phyloP scores from a whole-genome alignment of 2,329 filamentous ascomycete species.

The Fusarium palustre region DNA sequence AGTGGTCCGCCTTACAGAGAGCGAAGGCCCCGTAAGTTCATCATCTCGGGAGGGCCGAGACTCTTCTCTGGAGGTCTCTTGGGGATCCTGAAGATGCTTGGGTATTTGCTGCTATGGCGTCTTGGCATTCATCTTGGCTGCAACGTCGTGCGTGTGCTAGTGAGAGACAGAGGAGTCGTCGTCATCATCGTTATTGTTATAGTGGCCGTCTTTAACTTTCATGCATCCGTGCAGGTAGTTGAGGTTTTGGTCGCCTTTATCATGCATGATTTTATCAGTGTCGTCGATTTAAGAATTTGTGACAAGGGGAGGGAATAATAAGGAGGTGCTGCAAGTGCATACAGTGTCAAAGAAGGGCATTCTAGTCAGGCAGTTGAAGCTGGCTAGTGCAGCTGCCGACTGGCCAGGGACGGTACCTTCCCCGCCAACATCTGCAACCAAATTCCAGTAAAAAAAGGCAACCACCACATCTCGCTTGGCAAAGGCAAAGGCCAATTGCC shows the following conservation, averaged over 20 bases:
- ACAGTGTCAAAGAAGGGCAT: not conserved
- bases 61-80: slow-evolving; percentile 2
- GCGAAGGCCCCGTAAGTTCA: slow-evolving; percentile 4
- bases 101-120: slow-evolving; percentile 19
- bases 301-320: not conserved
- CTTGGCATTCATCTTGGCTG: slow-evolving; percentile 37
- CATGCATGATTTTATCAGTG: not conserved
- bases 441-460: slow-evolving; percentile 5
- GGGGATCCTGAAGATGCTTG: slow-evolving; percentile 19
- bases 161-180: slow-evolving; percentile 11
- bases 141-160: slow-evolving; percentile 12
- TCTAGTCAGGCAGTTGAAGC: not conserved
- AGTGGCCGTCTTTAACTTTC: not conserved
- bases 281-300: slow-evolving; percentile 24
- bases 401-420: slow-evolving; percentile 2
- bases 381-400: not conserved
- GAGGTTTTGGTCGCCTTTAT: not conserved
- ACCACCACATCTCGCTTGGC: slow-evolving; percentile 15
- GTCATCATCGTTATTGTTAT: slow-evolving; percentile 11
- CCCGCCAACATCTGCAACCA: not conserved
- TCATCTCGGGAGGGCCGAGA: slow-evolving; percentile 36
- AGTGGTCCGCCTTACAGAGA: slow-evolving; percentile 36
- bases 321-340: not conserved
- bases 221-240: not conserved
- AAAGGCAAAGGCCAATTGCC: slow-evolving; percentile 4